A percentile compares a stretch with the other conserved stretches of the same genome.
These are phyloP conservation scores for Gossypium laxum DNA, from an alignment of 441 rosid species.

Conservation along the genomic window DNA sequence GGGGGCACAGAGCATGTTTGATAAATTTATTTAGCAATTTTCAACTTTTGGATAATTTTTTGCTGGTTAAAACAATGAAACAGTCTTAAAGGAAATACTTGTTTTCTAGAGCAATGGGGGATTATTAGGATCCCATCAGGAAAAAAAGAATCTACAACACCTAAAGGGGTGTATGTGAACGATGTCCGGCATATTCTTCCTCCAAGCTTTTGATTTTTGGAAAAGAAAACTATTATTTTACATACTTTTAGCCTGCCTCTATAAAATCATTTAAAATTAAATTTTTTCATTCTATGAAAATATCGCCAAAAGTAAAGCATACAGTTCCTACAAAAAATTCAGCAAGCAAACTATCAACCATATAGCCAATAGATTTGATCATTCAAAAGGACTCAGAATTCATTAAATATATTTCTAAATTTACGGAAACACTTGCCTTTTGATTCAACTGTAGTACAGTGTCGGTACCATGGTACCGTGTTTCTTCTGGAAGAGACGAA, in stretches of 20 bases:
- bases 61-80: background rate
- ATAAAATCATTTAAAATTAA: background rate
- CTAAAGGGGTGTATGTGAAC: background rate
- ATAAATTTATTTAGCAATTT: background rate
- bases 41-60: background rate
- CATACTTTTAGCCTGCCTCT: background rate
- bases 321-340: background rate
- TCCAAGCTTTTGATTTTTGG: background rate
- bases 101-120: background rate
- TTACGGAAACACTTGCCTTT: conserved; percentile 38
- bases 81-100: background rate
- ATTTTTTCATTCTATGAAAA: background rate
- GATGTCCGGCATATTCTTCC: background rate
- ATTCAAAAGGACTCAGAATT: background rate
- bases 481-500: conserved; percentile 85
- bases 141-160: background rate
- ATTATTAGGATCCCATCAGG: background rate
- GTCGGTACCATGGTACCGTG: conserved; percentile 58
- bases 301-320: background rate
- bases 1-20: background rate
- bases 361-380: conserved; percentile 1
- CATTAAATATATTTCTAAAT: conserved; percentile 2
- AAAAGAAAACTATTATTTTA: background rate
- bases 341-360: background rate
- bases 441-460: conserved; percentile 64